Base-by-base conservation (phyloP, 1,139 yeast genomes). In the Pichia terricola region DNA sequence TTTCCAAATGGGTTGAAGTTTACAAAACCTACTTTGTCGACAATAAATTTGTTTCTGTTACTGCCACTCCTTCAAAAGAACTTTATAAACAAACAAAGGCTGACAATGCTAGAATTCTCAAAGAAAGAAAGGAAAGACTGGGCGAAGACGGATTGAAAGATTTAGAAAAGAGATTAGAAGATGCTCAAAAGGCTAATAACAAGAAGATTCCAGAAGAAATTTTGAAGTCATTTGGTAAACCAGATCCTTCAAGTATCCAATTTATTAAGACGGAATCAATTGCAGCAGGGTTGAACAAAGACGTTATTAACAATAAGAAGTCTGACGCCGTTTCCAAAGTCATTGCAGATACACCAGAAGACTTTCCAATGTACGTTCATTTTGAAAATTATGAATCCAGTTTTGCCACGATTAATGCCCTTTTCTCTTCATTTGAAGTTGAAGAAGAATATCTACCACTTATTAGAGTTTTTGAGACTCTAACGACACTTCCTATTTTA, bases 311-410 rank as follows among this genome's bases (percentile, higher is more conserved):
- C 39, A 34, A 34, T 22, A 30, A 40, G 16, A 11, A 48, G 4
- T 40, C 51, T 4, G 54, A 62, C 26, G 58, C 64, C 9, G 53
- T 59, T 26, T 57, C 62, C 40, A 55, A 52, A 4, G 57, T 76
- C 36, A 57, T 61, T 43, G 52, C 55, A 1, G 77, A 73, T 50
- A 58, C 70, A 1, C 80, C 81, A 7, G 51, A 54, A 1, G 66
- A 71, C 35, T 73, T 81, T 52, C 89, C 94, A 6, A 62, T 88
- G 36, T 81, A 78, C 51, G 62, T 88, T 44, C 94, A 88, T 58
- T 74, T 84, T 54, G 96, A 91, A 62, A 77, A 81, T 50, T 83
- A 77, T 59, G 74, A 79, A 45, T 85, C 96, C 2, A 80, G 84
- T 56, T 91, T 91, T 60, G 77, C 86, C 27, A 78, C 84, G n/a